Evolutionary conservation across 305 asterid species (phyloP).

Genomic region (Fraxinus dipetala): DNA sequence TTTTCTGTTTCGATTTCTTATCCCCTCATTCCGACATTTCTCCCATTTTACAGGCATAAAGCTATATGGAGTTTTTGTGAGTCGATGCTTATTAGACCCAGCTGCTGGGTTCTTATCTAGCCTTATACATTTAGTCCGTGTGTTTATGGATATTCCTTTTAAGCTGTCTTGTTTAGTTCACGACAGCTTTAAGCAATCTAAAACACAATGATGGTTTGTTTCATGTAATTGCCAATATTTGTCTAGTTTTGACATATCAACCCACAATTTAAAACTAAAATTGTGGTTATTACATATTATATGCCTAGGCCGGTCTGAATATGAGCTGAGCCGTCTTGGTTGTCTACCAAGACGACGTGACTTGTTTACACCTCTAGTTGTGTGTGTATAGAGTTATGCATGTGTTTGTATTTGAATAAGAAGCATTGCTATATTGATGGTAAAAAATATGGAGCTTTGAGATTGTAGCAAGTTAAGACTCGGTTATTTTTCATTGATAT

Average conservation of each 20-base stretch:
- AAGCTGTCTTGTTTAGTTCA: conserved; percentile 16
- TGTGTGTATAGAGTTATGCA: not conserved
- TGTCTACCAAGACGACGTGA: not conserved
- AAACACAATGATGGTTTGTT: conserved; percentile 27
- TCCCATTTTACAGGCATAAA: conserved; percentile 31
- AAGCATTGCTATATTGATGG: not conserved
- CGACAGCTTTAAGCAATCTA: conserved; percentile 25
- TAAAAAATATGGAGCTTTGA: not conserved
- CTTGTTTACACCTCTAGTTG: not conserved
- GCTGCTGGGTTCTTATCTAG: conserved; percentile 30
- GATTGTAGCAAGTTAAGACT: not conserved
- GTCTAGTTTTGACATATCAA: conserved; percentile 21
- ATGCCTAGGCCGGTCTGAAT: not conserved
- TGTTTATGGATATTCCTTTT: conserved; percentile 21
- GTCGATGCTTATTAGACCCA: conserved; percentile 14
- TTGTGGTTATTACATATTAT: not conserved
- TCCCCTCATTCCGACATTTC: not conserved
- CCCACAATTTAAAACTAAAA: not conserved
- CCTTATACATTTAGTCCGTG: not conserved
- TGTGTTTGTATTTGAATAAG: not conserved
- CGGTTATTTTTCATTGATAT: not conserved
- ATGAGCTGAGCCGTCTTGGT: not conserved
- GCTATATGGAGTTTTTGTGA: conserved; percentile 27
- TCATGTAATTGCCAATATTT: conserved; percentile 26
- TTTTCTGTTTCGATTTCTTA: not conserved